Evolutionary conservation across 1,139 yeast genomes (phyloP).

Genomic region (Yarrowia galli): DNA sequence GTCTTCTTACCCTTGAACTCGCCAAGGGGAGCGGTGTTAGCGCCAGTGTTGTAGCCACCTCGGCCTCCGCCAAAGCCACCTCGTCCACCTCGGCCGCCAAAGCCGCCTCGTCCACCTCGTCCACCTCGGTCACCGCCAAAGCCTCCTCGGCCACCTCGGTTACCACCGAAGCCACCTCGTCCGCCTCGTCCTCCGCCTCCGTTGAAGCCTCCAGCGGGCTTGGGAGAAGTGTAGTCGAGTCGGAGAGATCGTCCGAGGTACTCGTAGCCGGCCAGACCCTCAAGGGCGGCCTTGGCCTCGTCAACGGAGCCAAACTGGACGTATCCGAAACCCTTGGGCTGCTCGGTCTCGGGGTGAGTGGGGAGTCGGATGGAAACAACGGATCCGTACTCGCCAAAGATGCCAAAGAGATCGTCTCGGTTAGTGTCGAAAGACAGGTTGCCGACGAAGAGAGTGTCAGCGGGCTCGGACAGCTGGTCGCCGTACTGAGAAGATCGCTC

Average conservation of each 20-base stretch:
- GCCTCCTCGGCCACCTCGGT: constrained; percentile 54
- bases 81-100: constrained; percentile 49
- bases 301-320: constrained; percentile 88
- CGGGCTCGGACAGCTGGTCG: constrained; percentile 87
- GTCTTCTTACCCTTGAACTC: constrained; percentile 53
- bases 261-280: constrained; percentile 85
- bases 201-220: constrained; percentile 59
- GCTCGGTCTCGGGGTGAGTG: constrained; percentile 98
- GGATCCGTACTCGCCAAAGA: constrained; percentile 79
- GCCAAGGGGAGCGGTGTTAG: constrained; percentile 45
- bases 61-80: constrained; percentile 53
- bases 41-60: constrained; percentile 47
- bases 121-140: constrained; percentile 46
- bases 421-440: constrained; percentile 90
- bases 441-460: constrained; percentile 95
- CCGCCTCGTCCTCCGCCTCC: constrained; percentile 44
- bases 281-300: constrained; percentile 89
- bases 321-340: constrained; percentile 98
- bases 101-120: constrained; percentile 47
- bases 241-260: constrained; percentile 94
- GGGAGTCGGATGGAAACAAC: constrained; percentile 92
- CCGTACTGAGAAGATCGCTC: constrained; percentile 91
- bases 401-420: constrained; percentile 75
- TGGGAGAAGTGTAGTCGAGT: constrained; percentile 93
- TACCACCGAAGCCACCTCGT: constrained; percentile 53